Percentiles rank a stretch among this genome's conserved stretches.
Conservation (phyloP, 2,329 filamentous ascomycete genomes). For the Fusarium metavorans region DNA sequence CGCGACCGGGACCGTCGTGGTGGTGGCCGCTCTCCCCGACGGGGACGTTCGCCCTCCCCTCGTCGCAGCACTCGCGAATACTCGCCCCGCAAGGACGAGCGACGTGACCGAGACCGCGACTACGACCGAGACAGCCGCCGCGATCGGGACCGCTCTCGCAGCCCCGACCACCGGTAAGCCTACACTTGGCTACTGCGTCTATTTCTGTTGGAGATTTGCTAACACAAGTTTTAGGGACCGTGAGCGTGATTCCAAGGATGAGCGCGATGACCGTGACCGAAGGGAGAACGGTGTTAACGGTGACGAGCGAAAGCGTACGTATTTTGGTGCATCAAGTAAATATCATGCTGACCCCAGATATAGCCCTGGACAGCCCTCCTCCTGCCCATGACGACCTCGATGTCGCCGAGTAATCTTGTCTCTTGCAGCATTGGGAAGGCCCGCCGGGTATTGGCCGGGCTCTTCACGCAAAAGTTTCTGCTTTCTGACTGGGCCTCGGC, state of each 20-base stretch:
- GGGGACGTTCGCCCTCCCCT: conserved; percentile 81
- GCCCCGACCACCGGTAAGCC: conserved; percentile 71
- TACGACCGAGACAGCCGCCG: conserved; percentile 81
- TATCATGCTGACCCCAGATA: conserved; percentile 43
- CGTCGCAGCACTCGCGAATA: conserved; percentile 82
- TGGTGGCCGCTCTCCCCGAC: conserved; percentile 72
- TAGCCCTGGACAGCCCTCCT: conserved; percentile 80
- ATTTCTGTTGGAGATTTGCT: conserved; percentile 3
- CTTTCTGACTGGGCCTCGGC: conserved; percentile 34
- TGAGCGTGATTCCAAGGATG: conserved; percentile 70
- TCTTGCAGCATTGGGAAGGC: conserved; percentile 5
- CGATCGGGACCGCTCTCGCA: conserved; percentile 81
- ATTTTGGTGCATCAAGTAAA: background rate
- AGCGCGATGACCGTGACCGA: conserved; percentile 78
- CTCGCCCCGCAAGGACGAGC: conserved; percentile 90
- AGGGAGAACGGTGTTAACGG: conserved; percentile 84
- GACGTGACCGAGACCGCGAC: conserved; percentile 83
- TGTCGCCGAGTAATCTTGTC: conserved; percentile 77
- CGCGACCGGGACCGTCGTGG: conserved; percentile 76
- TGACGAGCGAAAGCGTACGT: conserved; percentile 88
- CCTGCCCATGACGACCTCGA: conserved; percentile 94
- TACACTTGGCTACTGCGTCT: background rate
- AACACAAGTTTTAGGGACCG: conserved; percentile 56
- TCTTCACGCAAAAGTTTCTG: conserved; percentile 41
- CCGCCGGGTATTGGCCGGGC: conserved; percentile 22